Percentiles rank a stretch among this genome's conserved stretches.
Evolutionary conservation across 148 eudicot species (phyloP).

Genomic region (Cornus controversa): DNA sequence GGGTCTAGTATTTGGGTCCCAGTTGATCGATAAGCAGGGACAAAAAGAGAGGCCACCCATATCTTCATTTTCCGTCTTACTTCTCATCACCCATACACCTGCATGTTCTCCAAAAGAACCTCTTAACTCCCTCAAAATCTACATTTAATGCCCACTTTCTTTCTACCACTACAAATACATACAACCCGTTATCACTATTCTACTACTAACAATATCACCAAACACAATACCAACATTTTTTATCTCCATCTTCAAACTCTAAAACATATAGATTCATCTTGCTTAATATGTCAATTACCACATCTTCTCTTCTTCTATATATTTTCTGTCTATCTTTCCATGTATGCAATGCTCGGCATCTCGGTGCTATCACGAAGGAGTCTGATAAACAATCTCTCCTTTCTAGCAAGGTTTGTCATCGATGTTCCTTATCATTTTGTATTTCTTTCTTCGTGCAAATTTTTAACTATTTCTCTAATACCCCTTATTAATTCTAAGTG

Average conservation of each 20-base stretch:
- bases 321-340: slow-evolving; percentile 26
- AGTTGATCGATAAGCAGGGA: slow-evolving; percentile 13
- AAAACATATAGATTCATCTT: neutral
- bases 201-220: neutral
- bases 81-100: slow-evolving; percentile 24
- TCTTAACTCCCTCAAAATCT: slow-evolving; percentile 20
- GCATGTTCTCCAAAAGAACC: slow-evolving; percentile 29
- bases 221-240: neutral
- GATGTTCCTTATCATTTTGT: neutral
- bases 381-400: slow-evolving; percentile 8
- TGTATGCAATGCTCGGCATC: slow-evolving; percentile 25
- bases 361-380: slow-evolving; percentile 21
- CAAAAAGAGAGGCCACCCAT: slow-evolving; percentile 26
- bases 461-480: neutral
- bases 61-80: slow-evolving; percentile 18
- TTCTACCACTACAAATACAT: slow-evolving; percentile 2
- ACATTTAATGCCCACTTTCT: slow-evolving; percentile 22
- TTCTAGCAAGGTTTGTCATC: slow-evolving; percentile 15
- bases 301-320: slow-evolving; percentile 17
- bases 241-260: slow-evolving; percentile 1
- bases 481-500: too few relatives aligned
- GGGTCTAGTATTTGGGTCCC: slow-evolving; percentile 10
- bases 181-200: neutral
- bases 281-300: slow-evolving; percentile 30
- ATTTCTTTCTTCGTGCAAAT: neutral